A percentile compares a stretch with the other conserved stretches of the same genome.
phyloP scores from a whole-genome alignment of 805 yeast species.

The Saccharomycopsis microspora region DNA sequence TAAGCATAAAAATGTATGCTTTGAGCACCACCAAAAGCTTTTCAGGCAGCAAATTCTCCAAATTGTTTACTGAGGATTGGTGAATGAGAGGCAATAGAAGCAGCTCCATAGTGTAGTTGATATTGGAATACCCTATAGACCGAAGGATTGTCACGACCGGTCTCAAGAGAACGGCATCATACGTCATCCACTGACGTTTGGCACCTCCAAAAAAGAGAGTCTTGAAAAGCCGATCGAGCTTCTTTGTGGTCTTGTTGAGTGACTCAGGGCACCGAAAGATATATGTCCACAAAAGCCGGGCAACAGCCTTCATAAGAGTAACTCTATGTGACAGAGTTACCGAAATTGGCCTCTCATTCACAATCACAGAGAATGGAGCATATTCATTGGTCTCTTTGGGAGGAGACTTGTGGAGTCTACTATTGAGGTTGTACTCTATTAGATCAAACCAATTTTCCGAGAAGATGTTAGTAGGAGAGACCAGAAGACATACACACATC shows the following conservation, averaged over 20 bases:
- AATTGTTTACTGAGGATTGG: slow-evolving; percentile 34
- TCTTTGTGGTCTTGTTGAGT: slow-evolving; percentile 73
- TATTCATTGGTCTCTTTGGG: slow-evolving; percentile 10
- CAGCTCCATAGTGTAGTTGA: slow-evolving; percentile 71
- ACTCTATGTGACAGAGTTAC: background rate
- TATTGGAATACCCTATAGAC: slow-evolving; percentile 66
- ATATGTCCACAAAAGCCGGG: slow-evolving; percentile 84
- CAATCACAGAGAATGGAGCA: slow-evolving; percentile 1
- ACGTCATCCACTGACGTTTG: slow-evolving; percentile 68
- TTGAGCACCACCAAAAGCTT: slow-evolving; percentile 56
- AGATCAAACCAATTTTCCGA: slow-evolving; percentile 58
- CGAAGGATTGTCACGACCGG: slow-evolving; percentile 68
- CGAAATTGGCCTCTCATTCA: background rate
- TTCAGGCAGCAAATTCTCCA: slow-evolving; percentile 63
- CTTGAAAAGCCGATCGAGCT: slow-evolving; percentile 53
- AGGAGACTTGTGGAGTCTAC: slow-evolving; percentile 7
- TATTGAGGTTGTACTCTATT: slow-evolving; percentile 32
- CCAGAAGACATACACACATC: slow-evolving; percentile 65
- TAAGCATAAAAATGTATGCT: slow-evolving; percentile 60
- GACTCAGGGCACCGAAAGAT: slow-evolving; percentile 81
- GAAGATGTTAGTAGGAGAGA: slow-evolving; percentile 70
- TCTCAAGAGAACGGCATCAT: slow-evolving; percentile 49
- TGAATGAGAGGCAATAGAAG: slow-evolving; percentile 61
- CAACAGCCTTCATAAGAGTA: slow-evolving; percentile 46
- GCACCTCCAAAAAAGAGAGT: slow-evolving; percentile 33